Base-by-base conservation (phyloP, 1,139 yeast species). In the Sugiyamaella neomexicana region DNA sequence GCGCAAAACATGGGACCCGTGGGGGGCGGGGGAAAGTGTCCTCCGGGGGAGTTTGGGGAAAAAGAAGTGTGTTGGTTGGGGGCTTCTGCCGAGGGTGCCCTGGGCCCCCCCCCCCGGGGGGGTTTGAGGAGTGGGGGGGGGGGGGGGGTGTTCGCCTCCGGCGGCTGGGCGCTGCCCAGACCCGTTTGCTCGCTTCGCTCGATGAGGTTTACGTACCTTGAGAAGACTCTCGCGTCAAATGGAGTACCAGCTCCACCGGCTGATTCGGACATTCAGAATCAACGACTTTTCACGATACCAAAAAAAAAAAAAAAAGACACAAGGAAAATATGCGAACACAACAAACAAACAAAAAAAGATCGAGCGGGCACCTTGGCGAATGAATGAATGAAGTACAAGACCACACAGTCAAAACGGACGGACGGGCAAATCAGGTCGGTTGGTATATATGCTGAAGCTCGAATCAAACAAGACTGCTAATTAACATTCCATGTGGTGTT, bases 231-330 rank as follows among this genome's bases (percentile, higher is more conserved):
- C 55, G 58, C 58, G 58, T 62, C 65, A 50, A 57, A 61, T 39
- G 65, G 65, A 59, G 65, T 55, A 45, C 64, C 64, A 51, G 65
- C 62, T 58, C 65, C 65, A 55, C 60, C 50, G 58, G 59, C 58
- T 43, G 63, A 55, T 54, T 59, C 59, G 53, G 58, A 49, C 50
- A 44, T 48, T 46, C 46, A 34, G 25, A 48, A 31, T 36, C 27
- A 49, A 23, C 23, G 16, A 23, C 12, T 39, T 40, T 16, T 25
- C n/a, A n/a, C n/a, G n/a, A n/a, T n/a, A n/a, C n/a, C n/a, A n/a
- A n/a, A n/a, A n/a, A n/a, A 10, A 38, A 38, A 2, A 38, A 47
- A 38, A 29, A 47, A 12, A 36, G 12, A 45, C 31, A 27, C 31
- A 27, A 27, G 9, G 41, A 17, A 34, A 9, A 27, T 10, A 37